phyloP scores from a whole-genome alignment of 495 filamentous ascomycete genomes.

The Aspergillus ellipticus region DNA sequence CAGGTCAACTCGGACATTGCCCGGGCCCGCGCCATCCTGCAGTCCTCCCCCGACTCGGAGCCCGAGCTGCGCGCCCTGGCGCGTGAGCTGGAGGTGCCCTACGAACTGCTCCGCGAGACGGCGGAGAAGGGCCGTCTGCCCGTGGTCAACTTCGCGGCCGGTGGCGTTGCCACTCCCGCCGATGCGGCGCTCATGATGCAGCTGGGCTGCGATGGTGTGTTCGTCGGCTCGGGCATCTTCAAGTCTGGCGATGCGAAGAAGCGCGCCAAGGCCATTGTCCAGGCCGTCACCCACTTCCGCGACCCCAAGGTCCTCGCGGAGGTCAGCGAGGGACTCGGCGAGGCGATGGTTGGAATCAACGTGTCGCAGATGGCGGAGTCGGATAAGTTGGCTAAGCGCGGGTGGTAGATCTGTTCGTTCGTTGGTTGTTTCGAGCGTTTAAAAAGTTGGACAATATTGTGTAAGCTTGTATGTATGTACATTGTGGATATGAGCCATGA shows the following conservation, averaged over 20 bases:
- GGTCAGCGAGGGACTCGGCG: constrained; percentile 80
- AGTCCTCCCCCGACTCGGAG: constrained; percentile 58
- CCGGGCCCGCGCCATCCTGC: constrained; percentile 60
- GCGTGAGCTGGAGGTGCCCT: constrained; percentile 74
- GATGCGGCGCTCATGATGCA: constrained; percentile 99
- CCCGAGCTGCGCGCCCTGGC: constrained; percentile 74
- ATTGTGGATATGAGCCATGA: not conserved
- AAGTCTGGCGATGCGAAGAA: constrained; percentile 86
- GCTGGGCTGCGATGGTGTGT: constrained; percentile 95
- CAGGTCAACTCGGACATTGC: constrained; percentile 82
- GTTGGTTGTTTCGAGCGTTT: constrained; percentile 16
- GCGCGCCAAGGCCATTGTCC: constrained; percentile 89
- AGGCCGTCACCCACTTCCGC: constrained; percentile 84
- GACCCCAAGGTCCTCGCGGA: constrained; percentile 85
- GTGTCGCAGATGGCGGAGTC: constrained; percentile 65
- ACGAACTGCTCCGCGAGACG: constrained; percentile 75
- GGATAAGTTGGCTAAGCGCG: constrained; percentile 81
- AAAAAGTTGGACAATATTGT: constrained; percentile 10
- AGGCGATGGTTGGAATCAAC: constrained; percentile 96
- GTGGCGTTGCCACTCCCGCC: constrained; percentile 91
- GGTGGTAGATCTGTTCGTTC: constrained; percentile 61
- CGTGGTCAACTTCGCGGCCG: constrained; percentile 98
- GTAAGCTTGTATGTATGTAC: not conserved
- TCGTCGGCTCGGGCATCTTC: constrained; percentile 96
- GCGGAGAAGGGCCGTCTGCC: constrained; percentile 84